Conservation (phyloP, 805 yeast genomes). For the Cyberlindnera samutprakarnensis region DNA sequence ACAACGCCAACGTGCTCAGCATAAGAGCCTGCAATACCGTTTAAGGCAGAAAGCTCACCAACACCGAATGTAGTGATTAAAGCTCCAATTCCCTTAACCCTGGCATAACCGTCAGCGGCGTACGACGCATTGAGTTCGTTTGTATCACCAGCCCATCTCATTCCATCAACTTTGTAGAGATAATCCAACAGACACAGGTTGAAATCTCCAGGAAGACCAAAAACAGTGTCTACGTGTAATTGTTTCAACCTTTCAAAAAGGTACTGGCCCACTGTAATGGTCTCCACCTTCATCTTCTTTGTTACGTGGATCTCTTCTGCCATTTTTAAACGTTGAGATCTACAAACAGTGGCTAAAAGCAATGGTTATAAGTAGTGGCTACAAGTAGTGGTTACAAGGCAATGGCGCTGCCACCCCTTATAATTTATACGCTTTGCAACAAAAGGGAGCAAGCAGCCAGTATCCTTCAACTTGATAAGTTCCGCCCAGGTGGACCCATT, state of each 20-base stretch:
- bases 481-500: too few relatives aligned
- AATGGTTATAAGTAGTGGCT: too few relatives aligned
- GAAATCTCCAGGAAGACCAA: constrained; percentile 79
- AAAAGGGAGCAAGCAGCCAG: too few relatives aligned
- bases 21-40: constrained; percentile 80
- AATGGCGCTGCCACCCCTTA: too few relatives aligned
- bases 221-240: constrained; percentile 57
- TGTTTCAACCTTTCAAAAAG: constrained; percentile 71
- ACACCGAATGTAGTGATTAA: constrained; percentile 82
- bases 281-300: too few relatives aligned
- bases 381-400: too few relatives aligned
- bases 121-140: constrained; percentile 84
- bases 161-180: constrained; percentile 59
- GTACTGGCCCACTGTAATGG: constrained; percentile 63
- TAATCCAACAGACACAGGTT: constrained; percentile 65
- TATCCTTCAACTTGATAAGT: too few relatives aligned
- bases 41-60: constrained; percentile 76
- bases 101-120: constrained; percentile 81
- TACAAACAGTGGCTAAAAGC: too few relatives aligned
- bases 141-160: constrained; percentile 50
- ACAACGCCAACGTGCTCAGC: constrained; percentile 82
- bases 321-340: too few relatives aligned
- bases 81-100: constrained; percentile 68
- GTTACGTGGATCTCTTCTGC: too few relatives aligned
- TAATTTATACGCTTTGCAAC: too few relatives aligned